Conservation (phyloP, 106 monocot species). For the Dioscorea dumetorum region DNA sequence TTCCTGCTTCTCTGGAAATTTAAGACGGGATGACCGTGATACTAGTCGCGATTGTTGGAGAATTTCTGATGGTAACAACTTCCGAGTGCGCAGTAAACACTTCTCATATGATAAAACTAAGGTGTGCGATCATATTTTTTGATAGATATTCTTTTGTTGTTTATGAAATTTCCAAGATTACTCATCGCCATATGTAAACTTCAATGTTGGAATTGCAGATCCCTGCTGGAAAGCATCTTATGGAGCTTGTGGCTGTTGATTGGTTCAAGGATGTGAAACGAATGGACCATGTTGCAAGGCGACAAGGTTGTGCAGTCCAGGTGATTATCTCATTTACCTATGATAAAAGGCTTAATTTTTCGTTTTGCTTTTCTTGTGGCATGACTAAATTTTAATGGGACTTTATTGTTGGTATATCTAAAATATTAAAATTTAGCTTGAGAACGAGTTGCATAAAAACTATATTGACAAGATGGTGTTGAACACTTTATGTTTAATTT, state of each 20-base stretch:
- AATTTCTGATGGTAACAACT: constrained; percentile 74
- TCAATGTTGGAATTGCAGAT: constrained; percentile 28
- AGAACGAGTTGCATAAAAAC: too few species aligned
- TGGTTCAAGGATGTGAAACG: constrained; percentile 74
- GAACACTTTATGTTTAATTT: too few species aligned
- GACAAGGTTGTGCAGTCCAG: constrained; percentile 72
- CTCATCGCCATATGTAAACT: background rate
- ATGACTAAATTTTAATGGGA: background rate
- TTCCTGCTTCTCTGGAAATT: constrained; percentile 68
- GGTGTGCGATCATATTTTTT: constrained; percentile 23
- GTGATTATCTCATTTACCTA: background rate
- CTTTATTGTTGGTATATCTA: too few species aligned
- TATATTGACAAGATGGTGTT: too few species aligned
- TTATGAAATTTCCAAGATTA: background rate
- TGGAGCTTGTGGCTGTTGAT: constrained; percentile 89
- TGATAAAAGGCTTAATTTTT: background rate
- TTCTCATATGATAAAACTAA: constrained; percentile 72
- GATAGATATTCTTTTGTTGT: background rate
- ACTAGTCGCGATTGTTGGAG: constrained; percentile 90
- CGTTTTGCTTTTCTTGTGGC: background rate
- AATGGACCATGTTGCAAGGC: constrained; percentile 78
- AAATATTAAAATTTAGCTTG: too few species aligned
- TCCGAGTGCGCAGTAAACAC: constrained; percentile 85
- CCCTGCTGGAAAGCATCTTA: constrained; percentile 72
- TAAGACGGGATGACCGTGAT: constrained; percentile 62